A percentile compares a stretch with the other conserved stretches of the same genome.
Conservation (phyloP, 2,329 filamentous ascomycete species). For the Elsinoe batatas region DNA sequence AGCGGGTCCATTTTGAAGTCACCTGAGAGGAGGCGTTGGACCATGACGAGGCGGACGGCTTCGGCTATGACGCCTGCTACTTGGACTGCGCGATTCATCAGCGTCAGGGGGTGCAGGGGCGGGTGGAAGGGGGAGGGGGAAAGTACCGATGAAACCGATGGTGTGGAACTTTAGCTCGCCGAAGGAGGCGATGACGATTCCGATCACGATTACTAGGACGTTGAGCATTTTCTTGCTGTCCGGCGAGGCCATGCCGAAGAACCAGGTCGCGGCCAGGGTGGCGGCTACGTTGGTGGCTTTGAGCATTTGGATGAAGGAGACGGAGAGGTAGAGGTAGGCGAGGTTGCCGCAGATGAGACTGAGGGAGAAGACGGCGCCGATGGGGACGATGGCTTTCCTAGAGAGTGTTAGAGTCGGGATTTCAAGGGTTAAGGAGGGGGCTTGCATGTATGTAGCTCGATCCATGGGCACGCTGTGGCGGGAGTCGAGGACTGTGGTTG, state of each 20-base stretch:
- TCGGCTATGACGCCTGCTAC: constrained; percentile 70
- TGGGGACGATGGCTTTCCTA: constrained; percentile 81
- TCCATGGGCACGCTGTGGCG: constrained; percentile 96
- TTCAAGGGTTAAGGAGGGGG: constrained; percentile 81
- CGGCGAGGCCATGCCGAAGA: constrained; percentile 70
- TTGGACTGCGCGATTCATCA: constrained; percentile 46
- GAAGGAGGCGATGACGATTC: constrained; percentile 87
- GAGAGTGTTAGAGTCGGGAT: constrained; percentile 47
- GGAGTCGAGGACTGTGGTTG: constrained; percentile 81
- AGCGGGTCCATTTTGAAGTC: constrained; percentile 91
- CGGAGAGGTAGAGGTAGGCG: constrained; percentile 88
- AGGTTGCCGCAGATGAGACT: constrained; percentile 94
- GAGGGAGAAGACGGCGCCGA: constrained; percentile 91
- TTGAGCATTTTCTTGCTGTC: constrained; percentile 84
- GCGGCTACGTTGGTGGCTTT: constrained; percentile 96
- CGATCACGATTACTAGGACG: constrained; percentile 86
- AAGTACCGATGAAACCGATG: constrained; percentile 52
- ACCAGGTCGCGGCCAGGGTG: constrained; percentile 82
- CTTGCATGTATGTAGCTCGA: constrained; percentile 64
- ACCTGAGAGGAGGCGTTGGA: constrained; percentile 68
- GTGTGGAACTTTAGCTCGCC: constrained; percentile 92
- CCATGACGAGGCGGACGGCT: constrained; percentile 73
- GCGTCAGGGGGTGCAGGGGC: too few species aligned
- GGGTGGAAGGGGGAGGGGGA: not conserved
- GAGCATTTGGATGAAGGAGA: constrained; percentile 98